Conservation (phyloP, 1,139 yeast species). For the Taiozyma sp. region DNA sequence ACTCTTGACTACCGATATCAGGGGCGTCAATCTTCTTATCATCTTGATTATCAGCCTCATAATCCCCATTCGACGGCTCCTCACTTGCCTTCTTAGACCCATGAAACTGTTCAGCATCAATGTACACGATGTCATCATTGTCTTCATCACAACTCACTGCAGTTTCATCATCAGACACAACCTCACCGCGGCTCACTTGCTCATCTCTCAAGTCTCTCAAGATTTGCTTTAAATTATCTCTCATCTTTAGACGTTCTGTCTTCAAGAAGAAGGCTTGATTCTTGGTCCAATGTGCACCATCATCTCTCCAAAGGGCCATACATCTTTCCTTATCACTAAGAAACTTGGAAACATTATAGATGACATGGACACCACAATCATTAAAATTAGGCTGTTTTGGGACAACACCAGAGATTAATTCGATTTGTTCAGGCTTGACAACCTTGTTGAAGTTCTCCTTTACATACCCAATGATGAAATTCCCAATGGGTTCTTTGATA, state of each 20-base stretch:
- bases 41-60: background rate
- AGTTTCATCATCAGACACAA: constrained; percentile 3
- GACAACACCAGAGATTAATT: constrained; percentile 43
- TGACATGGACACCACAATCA: constrained; percentile 94
- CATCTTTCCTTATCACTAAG: constrained; percentile 47
- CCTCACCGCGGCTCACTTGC: constrained; percentile 30
- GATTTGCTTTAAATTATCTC: constrained; percentile 32
- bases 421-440: constrained; percentile 39
- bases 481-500: constrained; percentile 51
- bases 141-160: constrained; percentile 1
- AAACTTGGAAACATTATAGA: constrained; percentile 71
- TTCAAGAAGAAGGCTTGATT: constrained; percentile 30
- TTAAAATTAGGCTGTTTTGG: constrained; percentile 87
- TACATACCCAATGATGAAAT: constrained; percentile 68
- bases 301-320: constrained; percentile 44
- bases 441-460: constrained; percentile 52
- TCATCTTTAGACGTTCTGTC: constrained; percentile 31
- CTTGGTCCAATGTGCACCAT: constrained; percentile 12
- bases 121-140: constrained; percentile 17
- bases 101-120: constrained; percentile 19
- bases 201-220: constrained; percentile 32
- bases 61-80: background rate
- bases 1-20: too few relatives aligned
- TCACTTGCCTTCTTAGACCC: constrained; percentile 1
- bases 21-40: background rate